Percentiles rank a stretch among this genome's conserved stretches.
phyloP scores from a whole-genome alignment of 345 rosid genomes.

The Laguncularia racemosa region DNA sequence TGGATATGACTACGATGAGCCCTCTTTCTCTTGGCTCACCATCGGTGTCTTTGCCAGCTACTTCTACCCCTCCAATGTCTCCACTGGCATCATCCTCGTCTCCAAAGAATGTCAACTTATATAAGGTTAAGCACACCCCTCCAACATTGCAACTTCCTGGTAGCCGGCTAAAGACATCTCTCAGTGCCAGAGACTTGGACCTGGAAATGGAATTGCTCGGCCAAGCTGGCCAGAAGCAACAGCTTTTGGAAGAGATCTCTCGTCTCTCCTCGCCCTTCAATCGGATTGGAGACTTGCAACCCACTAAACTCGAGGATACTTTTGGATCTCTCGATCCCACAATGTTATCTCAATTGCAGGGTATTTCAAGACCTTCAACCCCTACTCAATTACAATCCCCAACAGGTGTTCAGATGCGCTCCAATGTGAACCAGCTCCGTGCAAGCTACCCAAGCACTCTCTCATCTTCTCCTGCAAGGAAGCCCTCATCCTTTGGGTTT shows the following conservation, averaged over 20 bases:
- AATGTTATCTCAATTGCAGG: slow-evolving; percentile 46
- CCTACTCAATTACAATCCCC: slow-evolving; percentile 60
- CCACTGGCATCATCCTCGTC: slow-evolving; percentile 69
- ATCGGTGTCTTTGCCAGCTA: slow-evolving; percentile 41
- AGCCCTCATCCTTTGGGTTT: slow-evolving; percentile 43
- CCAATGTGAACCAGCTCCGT: slow-evolving; percentile 60
- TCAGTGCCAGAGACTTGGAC: slow-evolving; percentile 70
- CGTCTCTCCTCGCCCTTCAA: slow-evolving; percentile 50
- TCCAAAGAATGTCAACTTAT: slow-evolving; percentile 51
- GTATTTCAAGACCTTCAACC: slow-evolving; percentile 31
- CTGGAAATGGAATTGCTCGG: slow-evolving; percentile 65
- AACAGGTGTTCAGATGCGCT: slow-evolving; percentile 53
- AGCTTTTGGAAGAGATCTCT: slow-evolving; percentile 55
- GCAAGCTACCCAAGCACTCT: slow-evolving; percentile 45
- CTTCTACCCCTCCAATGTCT: slow-evolving; percentile 72
- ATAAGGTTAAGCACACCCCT: slow-evolving; percentile 58
- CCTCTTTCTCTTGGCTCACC: slow-evolving; percentile 50
- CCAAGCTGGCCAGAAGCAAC: slow-evolving; percentile 34
- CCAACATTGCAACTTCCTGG: slow-evolving; percentile 76
- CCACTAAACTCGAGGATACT: slow-evolving; percentile 53
- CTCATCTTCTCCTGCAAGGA: slow-evolving; percentile 54
- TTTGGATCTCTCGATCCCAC: slow-evolving; percentile 58
- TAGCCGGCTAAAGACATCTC: slow-evolving; percentile 73
- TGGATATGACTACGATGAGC: slow-evolving; percentile 58
- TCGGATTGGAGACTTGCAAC: slow-evolving; percentile 42